These are phyloP conservation scores for Lepraria neglecta DNA, from an alignment of 495 filamentous ascomycete species.

Conservation along the genomic window DNA sequence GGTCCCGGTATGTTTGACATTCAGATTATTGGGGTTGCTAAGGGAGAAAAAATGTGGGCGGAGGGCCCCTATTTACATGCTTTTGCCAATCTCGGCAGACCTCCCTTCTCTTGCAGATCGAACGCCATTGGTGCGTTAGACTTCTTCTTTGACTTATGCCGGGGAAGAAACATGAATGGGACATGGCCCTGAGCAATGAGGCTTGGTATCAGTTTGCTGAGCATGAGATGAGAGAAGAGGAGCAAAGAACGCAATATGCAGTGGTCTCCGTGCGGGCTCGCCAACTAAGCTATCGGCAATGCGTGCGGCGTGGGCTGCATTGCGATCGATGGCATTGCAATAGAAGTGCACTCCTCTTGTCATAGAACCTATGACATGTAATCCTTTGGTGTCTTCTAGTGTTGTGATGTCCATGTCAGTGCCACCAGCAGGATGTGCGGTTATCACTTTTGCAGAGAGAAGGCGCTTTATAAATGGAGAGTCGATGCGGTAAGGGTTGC, in stretches of 20 bases:
- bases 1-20: too few relatives aligned
- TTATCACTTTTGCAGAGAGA: background rate
- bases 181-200: background rate
- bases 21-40: too few relatives aligned
- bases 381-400: background rate
- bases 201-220: background rate
- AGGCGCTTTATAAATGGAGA: background rate
- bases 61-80: too few relatives aligned
- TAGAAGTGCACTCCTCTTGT: conserved; percentile 56
- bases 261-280: background rate
- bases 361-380: conserved; percentile 1
- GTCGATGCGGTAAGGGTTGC: background rate
- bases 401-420: background rate
- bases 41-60: too few relatives aligned
- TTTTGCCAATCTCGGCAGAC: too few relatives aligned
- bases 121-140: background rate
- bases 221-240: conserved; percentile 1
- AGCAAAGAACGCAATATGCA: background rate
- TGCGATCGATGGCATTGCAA: conserved; percentile 55
- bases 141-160: background rate
- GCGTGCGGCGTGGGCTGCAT: conserved; percentile 46
- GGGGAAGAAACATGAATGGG: background rate
- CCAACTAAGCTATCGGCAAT: background rate
- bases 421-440: background rate
- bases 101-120: too few relatives aligned